Base-by-base conservation (phyloP, 208 protist genomes). In the Herpetomonas tarakana region DNA sequence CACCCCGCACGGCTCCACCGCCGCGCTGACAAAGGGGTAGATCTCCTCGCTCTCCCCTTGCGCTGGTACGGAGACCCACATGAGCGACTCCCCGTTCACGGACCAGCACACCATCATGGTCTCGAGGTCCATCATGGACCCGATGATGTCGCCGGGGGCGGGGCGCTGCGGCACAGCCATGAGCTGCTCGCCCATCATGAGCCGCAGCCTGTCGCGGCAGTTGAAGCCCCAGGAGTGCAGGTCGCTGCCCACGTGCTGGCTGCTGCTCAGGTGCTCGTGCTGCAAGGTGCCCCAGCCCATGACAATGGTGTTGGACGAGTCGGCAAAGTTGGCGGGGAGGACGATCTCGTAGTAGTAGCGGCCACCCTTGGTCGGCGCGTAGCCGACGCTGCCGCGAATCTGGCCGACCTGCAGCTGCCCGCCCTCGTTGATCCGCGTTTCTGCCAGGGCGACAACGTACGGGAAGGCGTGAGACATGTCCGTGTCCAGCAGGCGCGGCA, bases 211-310 rank as follows among this genome's bases (percentile, higher is more conserved):
- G 49, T 91, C 85, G n/a, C 80, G 63, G 67, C 83, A 92, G 77
- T 96, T 91, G 74, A 85, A 96, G 19, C 81, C 90, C 86, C 90
- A 96, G 1, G 90, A 96, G 62, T 96, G 79, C 38, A 91, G 56
- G 59, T 96, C 86, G 47, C 74, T 85, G 35, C 90, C 90, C 28
- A 96, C 90, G 72, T 92, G 84, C 67, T 92, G 83, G 25, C 74
- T 80, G 39, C 78, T 84, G 63, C 78, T 76, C 19, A 83, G 62
- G 45, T 86, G 74, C 71, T 92, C 86, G 69, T 96, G 90, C 71
- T 88, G 84, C 49, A 91, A 67, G 9, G 90, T 93, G 44, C 90
- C 90, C 86, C 90, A 96, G 30, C 90, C 90, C 78, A 96, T 91
- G 22, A 93, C 76, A 24, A 90, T 78, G 2, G 47, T 74, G 49